These are phyloP conservation scores for Blastocystis sp. DNA, from an alignment of 352 stramenopile genomes.

Conservation along the genomic window DNA sequence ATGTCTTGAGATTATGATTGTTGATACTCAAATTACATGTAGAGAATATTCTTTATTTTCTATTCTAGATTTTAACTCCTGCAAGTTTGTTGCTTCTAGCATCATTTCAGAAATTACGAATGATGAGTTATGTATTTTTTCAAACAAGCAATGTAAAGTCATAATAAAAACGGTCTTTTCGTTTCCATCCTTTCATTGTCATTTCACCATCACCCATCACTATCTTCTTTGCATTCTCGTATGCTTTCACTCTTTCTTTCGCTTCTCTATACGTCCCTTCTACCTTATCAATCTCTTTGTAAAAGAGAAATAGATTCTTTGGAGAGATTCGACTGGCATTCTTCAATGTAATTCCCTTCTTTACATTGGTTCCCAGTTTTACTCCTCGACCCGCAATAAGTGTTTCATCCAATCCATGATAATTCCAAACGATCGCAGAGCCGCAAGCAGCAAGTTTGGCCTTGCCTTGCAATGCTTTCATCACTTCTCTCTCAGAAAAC, in stretches of 20 bases:
- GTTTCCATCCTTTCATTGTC: neutral
- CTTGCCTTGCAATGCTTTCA: neutral
- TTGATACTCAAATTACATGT: conserved; percentile 8
- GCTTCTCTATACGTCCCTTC: neutral
- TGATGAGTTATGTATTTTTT: conserved; percentile 42
- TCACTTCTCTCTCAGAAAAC: conserved; percentile 18
- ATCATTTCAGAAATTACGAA: conserved; percentile 32
- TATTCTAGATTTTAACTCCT: neutral
- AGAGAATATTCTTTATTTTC: neutral
- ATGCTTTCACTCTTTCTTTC: neutral
- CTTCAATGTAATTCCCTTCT: conserved; percentile 29
- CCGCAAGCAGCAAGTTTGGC: neutral
- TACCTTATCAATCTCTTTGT: neutral
- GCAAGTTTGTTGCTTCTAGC: conserved; percentile 27
- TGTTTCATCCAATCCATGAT: neutral
- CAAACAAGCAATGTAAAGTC: neutral
- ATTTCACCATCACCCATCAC: neutral
- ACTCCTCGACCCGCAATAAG: conserved; percentile 26
- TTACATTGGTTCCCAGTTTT: conserved; percentile 24
- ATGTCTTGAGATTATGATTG: conserved; percentile 33
- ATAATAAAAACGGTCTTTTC: conserved; percentile 14
- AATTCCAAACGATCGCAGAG: neutral
- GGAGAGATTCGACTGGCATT: neutral
- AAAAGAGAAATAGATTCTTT: neutral
- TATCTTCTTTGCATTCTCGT: neutral